A percentile compares a stretch with the other conserved stretches of the same genome.
Conservation (phyloP, 352 stramenopile species). For the Globisporangium orthogonon region DNA sequence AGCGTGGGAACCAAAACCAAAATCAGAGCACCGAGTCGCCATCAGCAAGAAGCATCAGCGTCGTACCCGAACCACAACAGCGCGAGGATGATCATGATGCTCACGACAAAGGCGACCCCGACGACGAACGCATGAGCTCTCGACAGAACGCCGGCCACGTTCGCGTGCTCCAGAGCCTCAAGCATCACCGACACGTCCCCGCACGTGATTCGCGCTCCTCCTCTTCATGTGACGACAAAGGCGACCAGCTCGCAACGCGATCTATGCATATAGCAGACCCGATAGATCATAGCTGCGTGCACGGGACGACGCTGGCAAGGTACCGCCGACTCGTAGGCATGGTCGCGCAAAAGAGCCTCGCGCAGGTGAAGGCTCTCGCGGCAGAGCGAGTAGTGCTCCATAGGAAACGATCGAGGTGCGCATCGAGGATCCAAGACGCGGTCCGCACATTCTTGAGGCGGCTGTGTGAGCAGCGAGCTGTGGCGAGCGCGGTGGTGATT, state of each 20-base stretch:
- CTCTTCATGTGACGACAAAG: too few species aligned
- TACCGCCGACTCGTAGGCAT: slow-evolving; percentile 34
- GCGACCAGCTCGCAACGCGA: neutral
- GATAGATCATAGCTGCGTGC: slow-evolving; percentile 8
- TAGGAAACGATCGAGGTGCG: neutral
- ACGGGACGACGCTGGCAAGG: slow-evolving; percentile 26
- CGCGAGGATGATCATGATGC: too few species aligned
- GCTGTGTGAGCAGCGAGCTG: neutral
- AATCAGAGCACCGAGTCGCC: too few species aligned
- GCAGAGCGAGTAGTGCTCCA: neutral
- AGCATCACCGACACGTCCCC: neutral
- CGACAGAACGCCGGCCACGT: neutral
- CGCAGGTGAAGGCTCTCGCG: neutral
- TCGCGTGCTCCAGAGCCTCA: neutral
- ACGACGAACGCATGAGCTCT: neutral
- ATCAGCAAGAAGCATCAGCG: too few species aligned
- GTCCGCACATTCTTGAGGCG: neutral
- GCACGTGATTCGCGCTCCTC: too few species aligned
- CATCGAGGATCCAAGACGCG: neutral
- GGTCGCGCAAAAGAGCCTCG: slow-evolving; percentile 20
- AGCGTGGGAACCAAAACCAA: neutral
- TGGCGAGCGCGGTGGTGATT: neutral
- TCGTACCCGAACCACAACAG: too few species aligned
- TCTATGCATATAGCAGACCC: neutral
- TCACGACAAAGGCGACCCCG: neutral